Evolutionary conservation across 176 grass and related monocot genomes (phyloP), one percentile per base, ranked within the genome.

Genomic region (Otatea glauca): DNA sequence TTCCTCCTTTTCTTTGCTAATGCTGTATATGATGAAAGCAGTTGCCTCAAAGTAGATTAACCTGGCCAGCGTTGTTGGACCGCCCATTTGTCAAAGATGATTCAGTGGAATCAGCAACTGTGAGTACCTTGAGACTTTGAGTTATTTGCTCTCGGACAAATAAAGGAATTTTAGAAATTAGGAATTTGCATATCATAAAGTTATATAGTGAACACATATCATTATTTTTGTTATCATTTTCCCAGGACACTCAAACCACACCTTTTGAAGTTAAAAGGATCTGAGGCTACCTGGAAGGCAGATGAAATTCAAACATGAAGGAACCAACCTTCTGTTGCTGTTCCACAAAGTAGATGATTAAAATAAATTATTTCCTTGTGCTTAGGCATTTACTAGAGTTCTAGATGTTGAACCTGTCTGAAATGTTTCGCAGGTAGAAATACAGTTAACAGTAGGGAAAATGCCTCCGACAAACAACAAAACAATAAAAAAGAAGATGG

Each of bases 21-120:
- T 83, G 59, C 74, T 78, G 43, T 58, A 47, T 84, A 62, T 79
- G 78, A 68, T 81, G 75, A 59, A 80, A 87, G 37, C 78, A 98
- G 96, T 83, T 88, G 62, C 96, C 93, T 65, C 91, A 95, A 87
- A 92, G 87, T 87, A 95, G 96, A 80, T 81, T 98, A 86, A 91
- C 91, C 83, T 98, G 96, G 96, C 91, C 96, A 68, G 81, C 89
- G 80, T 72, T 98, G 70, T 74, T 98, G 69, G 96, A 98, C 44
- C 96, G 95, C 65, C 93, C 96, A 65, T 98, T 98, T 90, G 96
- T 98, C 50, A 93, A 93, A 90, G 96, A 92, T 70, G 73, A 85
- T 84, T 87, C 87, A 82, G 74, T 86, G 74, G 76, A 88, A 13
- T 65, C 38, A 37, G 68, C 35, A 24, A 60, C 58, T 90, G 88